Evolutionary conservation across 352 stramenopile species (phyloP), one percentile per base, ranked within the genome.

Genomic region (Pythium aristosporum): DNA sequence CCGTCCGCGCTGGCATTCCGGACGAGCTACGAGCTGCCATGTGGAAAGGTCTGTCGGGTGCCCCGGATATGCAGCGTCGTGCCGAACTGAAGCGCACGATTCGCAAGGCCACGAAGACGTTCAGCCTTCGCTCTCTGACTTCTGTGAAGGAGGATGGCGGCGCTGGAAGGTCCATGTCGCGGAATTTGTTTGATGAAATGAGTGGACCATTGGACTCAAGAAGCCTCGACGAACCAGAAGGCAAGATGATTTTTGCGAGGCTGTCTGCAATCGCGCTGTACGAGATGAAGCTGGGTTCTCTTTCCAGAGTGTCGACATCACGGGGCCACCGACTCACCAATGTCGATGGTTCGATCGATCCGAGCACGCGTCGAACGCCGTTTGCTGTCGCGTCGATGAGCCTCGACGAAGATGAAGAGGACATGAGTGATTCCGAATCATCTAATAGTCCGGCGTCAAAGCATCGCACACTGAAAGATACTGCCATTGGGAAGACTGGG

Each of bases 31-130:
- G 85, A 50, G 85, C 80, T 0, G 74, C 85, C 23, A 73, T 93
- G 28, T 93, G 85, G 82, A 87, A 79, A 68, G 85, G 85, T 0
- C 87, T 93, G 42, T 88, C 82, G 21, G 79, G 82, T n/a, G 80
- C 85, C 3, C 56, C 53, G 0, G 76, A 87, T 55, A 58, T 91
- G 6, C 77, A 92, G 65, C 67, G 80, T 10, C 79, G 80, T 4
- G 73, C 79, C 1, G 79, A 92, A 59, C 60, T 88, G 1, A 88
- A 88, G 44, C 76, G 70, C 8, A 72, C 76, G 1, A 84, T 88
- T 20, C 72, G 71, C 16, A 83, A 72, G 49, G 68, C 65, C 2
- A 74, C 80, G n/a, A 90, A 89, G 64, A 80, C 70, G 1, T 67
- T 69, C 32, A 80, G 46, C 54, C 74, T 69, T 69, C 73, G 71